phyloP scores from a whole-genome alignment of 2,329 filamentous ascomycete genomes.

The Amylocarpus encephaloides region DNA sequence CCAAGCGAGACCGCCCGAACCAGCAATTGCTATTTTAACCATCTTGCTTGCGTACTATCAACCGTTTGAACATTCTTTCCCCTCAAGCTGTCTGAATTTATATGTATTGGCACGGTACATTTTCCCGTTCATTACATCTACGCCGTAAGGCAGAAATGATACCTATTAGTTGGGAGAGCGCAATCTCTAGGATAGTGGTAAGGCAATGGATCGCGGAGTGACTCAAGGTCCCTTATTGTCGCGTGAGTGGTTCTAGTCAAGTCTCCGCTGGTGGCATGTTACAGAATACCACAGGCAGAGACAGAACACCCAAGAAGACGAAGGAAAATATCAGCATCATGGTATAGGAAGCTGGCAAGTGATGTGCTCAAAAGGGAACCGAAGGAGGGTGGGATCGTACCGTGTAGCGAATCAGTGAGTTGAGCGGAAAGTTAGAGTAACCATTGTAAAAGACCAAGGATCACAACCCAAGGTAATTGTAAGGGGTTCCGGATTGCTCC shows the following conservation, averaged over 20 bases:
- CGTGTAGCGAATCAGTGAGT: constrained; percentile 21
- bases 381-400: constrained; percentile 12
- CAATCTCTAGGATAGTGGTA: constrained; percentile 11
- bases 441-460: neutral
- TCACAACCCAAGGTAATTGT: constrained; percentile 3
- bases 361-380: constrained; percentile 14
- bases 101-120: constrained; percentile 3
- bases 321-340: constrained; percentile 4
- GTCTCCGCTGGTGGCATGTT: constrained; percentile 8
- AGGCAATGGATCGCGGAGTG: constrained; percentile 19
- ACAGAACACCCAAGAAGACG: constrained; percentile 9
- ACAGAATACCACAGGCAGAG: constrained; percentile 6
- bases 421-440: neutral
- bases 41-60: constrained; percentile 15
- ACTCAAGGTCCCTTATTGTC: constrained; percentile 14
- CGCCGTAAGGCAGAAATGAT: constrained; percentile 16
- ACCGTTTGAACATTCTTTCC: constrained; percentile 3
- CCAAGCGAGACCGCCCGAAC: constrained; percentile 52
- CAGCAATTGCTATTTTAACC: constrained; percentile 57
- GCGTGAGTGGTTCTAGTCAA: constrained; percentile 17
- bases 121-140: constrained; percentile 2
- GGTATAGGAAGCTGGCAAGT: constrained; percentile 15
- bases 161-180: constrained; percentile 7
- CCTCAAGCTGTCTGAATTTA: constrained; percentile 10
- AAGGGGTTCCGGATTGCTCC: constrained; percentile 7